Conservation (phyloP, 306 rosid genomes). For the Trifolium subterraneum region DNA sequence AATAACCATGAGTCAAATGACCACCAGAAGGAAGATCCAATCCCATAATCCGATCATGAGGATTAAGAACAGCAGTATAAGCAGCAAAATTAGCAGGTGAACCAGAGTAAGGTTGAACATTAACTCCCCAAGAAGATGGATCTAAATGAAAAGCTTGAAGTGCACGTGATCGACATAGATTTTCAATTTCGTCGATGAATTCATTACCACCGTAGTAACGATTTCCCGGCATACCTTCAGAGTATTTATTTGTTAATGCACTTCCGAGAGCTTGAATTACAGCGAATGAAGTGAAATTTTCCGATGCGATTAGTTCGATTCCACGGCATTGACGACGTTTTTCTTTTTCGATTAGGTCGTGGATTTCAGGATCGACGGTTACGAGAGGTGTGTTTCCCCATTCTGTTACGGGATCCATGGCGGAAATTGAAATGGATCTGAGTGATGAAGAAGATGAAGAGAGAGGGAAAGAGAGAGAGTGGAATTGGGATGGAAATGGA, state of each 20-base stretch:
- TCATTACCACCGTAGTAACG: constrained; percentile 98
- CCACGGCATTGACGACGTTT: constrained; percentile 94
- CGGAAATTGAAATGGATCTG: constrained; percentile 5
- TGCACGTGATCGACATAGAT: constrained; percentile 85
- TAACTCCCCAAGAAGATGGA: constrained; percentile 77
- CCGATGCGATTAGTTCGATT: constrained; percentile 95
- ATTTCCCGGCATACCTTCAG: constrained; percentile 95
- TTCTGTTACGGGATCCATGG: constrained; percentile 69
- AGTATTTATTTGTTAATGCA: constrained; percentile 93
- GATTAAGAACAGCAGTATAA: constrained; percentile 88
- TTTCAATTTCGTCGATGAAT: constrained; percentile 90
- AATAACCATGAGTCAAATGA: constrained; percentile 89
- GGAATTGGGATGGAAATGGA: constrained; percentile 27
- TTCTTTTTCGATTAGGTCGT: constrained; percentile 93
- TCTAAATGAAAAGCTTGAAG: constrained; percentile 71
- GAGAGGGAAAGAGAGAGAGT: background rate
- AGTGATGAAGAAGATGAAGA: background rate
- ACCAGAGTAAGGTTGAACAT: constrained; percentile 95
- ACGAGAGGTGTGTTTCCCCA: constrained; percentile 86
- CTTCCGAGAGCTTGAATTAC: constrained; percentile 90
- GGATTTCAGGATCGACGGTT: constrained; percentile 81
- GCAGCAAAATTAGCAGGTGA: constrained; percentile 98
- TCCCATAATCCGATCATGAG: constrained; percentile 98
- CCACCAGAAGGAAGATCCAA: constrained; percentile 98
- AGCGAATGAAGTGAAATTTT: constrained; percentile 95